Conservation (phyloP, 2,329 filamentous ascomycete genomes). For the Penicillium sp. region DNA sequence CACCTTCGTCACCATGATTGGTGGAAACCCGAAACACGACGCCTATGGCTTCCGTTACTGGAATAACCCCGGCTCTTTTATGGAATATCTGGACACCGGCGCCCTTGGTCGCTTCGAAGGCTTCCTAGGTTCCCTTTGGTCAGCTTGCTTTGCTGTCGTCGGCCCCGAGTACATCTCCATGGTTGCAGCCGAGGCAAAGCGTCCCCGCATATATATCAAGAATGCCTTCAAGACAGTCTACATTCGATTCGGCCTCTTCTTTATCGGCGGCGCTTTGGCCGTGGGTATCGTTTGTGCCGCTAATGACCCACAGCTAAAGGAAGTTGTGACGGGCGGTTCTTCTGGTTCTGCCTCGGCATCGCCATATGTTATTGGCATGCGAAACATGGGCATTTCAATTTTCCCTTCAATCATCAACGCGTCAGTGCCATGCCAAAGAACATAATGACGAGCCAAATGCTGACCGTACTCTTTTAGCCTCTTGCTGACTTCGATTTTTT, state of each 20-base stretch:
- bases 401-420: conserved; percentile 61
- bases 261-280: conserved; percentile 67
- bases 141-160: conserved; percentile 63
- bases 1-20: conserved; percentile 77
- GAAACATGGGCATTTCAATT: conserved; percentile 52
- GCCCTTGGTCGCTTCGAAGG: conserved; percentile 54
- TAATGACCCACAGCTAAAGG: conserved; percentile 47
- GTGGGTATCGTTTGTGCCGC: conserved; percentile 69
- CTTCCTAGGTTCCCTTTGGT: conserved; percentile 68
- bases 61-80: conserved; percentile 62
- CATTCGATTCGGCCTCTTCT: conserved; percentile 72
- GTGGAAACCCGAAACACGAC: conserved; percentile 69
- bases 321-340: conserved; percentile 13
- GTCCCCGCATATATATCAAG: conserved; percentile 66
- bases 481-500: conserved; percentile 55
- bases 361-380: conserved; percentile 63
- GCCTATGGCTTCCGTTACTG: conserved; percentile 69
- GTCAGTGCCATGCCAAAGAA: conserved; percentile 6
- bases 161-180: conserved; percentile 63
- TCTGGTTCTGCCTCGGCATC: conserved; percentile 52
- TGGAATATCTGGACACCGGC: conserved; percentile 60
- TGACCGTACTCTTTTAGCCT: conserved; percentile 21
- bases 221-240: conserved; percentile 74
- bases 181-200: conserved; percentile 65
- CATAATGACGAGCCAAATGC: no score